Conservation (phyloP, 192 early-diverging fungal species). For the Chytriomyces sp. region DNA sequence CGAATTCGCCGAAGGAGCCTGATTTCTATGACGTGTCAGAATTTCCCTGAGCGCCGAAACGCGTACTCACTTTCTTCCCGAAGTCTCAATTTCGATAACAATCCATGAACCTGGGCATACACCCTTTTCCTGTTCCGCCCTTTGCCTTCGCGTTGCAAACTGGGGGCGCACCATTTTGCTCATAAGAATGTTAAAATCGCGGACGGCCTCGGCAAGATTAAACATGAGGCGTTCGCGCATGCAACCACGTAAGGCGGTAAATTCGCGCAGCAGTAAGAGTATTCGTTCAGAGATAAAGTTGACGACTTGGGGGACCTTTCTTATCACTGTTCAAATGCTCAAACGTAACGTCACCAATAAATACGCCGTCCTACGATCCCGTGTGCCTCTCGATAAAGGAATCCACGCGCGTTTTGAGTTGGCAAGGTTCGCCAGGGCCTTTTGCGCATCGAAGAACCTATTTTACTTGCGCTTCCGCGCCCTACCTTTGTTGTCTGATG, state of each 20-base stretch:
- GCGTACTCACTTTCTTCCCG: too few species aligned
- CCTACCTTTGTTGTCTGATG: too few species aligned
- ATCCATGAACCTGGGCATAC: too few species aligned
- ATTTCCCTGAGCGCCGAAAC: too few species aligned
- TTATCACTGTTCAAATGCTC: too few species aligned
- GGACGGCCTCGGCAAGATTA: constrained; percentile 96
- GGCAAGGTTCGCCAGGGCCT: constrained; percentile 16
- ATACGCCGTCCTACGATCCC: too few species aligned
- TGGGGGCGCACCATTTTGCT: constrained; percentile 72
- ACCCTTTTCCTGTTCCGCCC: too few species aligned
- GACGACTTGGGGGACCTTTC: constrained; percentile 78
- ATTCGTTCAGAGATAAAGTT: constrained; percentile 86
- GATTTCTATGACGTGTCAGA: too few species aligned
- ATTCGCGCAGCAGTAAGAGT: constrained; percentile 85
- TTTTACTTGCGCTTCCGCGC: background rate
- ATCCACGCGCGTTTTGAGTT: background rate
- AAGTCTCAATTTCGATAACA: too few species aligned
- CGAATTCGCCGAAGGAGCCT: too few species aligned
- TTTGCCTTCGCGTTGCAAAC: background rate
- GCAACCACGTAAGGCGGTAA: constrained; percentile 66
- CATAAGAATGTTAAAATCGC: constrained; percentile 97
- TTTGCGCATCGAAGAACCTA: constrained; percentile 23
- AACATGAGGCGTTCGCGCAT: constrained; percentile 79
- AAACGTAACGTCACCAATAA: too few species aligned
- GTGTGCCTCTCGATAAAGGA: constrained; percentile 28